Conservation (phyloP, 306 rosid species). For the Casuarina cunninghamiana region DNA sequence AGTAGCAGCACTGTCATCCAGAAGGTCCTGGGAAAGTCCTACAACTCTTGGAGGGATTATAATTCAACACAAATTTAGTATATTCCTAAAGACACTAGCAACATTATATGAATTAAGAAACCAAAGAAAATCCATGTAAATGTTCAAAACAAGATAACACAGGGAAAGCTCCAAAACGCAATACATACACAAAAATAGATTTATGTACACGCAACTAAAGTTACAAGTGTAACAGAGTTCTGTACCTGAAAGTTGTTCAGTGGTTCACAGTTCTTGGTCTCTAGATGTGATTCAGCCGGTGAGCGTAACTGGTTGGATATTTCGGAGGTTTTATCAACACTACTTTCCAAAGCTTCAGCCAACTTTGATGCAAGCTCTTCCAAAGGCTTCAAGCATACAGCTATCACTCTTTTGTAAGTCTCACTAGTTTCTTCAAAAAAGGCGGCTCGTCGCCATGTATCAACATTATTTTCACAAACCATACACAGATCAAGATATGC, state of each 20-base stretch:
- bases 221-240: not conserved
- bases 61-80: not conserved
- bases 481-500: conserved; percentile 92
- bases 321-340: conserved; percentile 51
- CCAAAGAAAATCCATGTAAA: not conserved
- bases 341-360: conserved; percentile 61
- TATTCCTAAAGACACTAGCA: not conserved
- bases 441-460: conserved; percentile 92
- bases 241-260: conserved; percentile 77
- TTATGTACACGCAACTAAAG: not conserved
- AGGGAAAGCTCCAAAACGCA: not conserved
- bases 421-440: conserved; percentile 95
- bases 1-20: not conserved
- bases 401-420: conserved; percentile 78
- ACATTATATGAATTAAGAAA: not conserved
- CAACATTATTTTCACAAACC: conserved; percentile 95
- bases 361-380: conserved; percentile 70
- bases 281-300: conserved; percentile 57
- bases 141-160: not conserved
- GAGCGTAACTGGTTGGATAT: conserved; percentile 68
- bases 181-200: not conserved
- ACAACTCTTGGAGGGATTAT: not conserved
- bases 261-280: conserved; percentile 50
- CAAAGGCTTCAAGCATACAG: conserved; percentile 80
- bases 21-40: not conserved